Evolutionary conservation across 345 rosid genomes (phyloP).

Genomic region (Hibiscus trionum): DNA sequence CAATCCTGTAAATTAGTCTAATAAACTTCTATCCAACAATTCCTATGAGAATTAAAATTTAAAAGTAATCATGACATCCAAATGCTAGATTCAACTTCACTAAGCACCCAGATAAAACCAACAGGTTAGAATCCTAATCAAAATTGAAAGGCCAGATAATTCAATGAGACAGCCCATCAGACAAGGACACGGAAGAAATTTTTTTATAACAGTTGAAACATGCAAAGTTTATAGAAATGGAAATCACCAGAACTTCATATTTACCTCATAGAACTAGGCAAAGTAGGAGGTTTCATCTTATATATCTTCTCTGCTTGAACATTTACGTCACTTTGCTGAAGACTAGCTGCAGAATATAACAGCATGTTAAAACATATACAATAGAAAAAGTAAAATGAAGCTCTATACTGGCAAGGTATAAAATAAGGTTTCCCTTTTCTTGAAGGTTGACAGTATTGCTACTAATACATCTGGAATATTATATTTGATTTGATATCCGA

Average conservation of each 20-base stretch:
- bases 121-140: background rate
- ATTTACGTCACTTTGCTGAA: background rate
- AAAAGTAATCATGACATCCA: background rate
- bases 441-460: background rate
- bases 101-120: background rate
- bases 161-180: background rate
- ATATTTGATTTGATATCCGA: background rate
- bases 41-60: background rate
- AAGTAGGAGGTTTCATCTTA: background rate
- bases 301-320: conserved; percentile 2
- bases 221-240: background rate
- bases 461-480: background rate
- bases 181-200: background rate
- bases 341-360: conserved; percentile 2
- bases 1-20: background rate
- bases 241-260: background rate
- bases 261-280: conserved; percentile 5
- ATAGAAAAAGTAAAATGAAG: background rate
- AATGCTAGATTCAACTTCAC: background rate
- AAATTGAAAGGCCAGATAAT: background rate
- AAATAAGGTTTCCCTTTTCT: conserved; percentile 6
- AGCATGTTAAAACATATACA: background rate
- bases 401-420: background rate
- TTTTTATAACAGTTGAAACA: background rate
- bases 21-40: background rate